Evolutionary conservation across 2,329 filamentous ascomycete species (phyloP).

Genomic region (Aspergillus fumigatus): DNA sequence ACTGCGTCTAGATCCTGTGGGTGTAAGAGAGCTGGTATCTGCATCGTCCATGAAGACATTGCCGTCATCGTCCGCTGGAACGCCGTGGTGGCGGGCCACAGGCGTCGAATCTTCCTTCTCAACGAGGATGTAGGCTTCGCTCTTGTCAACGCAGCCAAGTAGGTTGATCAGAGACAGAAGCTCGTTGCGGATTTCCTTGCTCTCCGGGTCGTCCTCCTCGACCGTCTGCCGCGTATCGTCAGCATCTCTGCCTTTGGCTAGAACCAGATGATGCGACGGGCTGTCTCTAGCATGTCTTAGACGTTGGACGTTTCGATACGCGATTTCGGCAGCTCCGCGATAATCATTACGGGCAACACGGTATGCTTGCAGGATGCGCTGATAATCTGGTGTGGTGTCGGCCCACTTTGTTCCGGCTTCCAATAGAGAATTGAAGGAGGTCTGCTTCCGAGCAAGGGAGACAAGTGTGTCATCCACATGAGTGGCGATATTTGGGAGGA

Average conservation of each 20-base stretch:
- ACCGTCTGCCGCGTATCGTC: constrained; percentile 25
- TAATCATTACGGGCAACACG: constrained; percentile 79
- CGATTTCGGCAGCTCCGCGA: constrained; percentile 64
- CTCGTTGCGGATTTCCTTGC: constrained; percentile 57
- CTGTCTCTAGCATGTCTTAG: constrained; percentile 39
- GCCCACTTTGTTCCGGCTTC: constrained; percentile 33
- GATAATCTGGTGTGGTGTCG: constrained; percentile 61
- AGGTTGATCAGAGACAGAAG: constrained; percentile 93
- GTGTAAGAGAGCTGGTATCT: constrained; percentile 14
- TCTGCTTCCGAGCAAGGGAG: constrained; percentile 64
- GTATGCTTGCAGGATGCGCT: constrained; percentile 88
- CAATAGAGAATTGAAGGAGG: constrained; percentile 51
- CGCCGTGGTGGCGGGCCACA: constrained; percentile 45
- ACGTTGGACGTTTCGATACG: constrained; percentile 53
- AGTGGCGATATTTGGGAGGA: constrained; percentile 62
- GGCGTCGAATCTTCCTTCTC: constrained; percentile 37
- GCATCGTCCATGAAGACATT: constrained; percentile 38
- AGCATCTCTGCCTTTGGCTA: constrained; percentile 33
- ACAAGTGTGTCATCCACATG: constrained; percentile 75
- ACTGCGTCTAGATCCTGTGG: constrained; percentile 14
- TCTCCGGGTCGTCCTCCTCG: constrained; percentile 44
- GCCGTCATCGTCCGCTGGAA: constrained; percentile 39
- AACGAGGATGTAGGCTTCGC: constrained; percentile 70
- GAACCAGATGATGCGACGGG: constrained; percentile 31
- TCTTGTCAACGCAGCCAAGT: constrained; percentile 74